phyloP scores from a whole-genome alignment of 495 filamentous ascomycete genomes.

The Alectoria sarmentosa region DNA sequence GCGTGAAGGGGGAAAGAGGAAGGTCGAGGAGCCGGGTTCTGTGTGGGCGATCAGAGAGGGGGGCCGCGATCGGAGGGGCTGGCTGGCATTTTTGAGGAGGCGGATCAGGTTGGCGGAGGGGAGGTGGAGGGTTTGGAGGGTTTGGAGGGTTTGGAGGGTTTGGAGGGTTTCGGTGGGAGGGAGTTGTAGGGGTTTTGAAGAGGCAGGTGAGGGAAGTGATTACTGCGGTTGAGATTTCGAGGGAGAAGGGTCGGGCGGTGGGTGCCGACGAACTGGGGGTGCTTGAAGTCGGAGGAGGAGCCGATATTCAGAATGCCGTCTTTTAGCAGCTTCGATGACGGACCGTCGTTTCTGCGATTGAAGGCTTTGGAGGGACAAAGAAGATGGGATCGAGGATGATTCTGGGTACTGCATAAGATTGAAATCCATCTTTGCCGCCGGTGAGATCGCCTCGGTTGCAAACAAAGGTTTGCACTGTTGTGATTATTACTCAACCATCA shows the following conservation, averaged over 20 bases:
- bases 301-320: conserved; percentile 10
- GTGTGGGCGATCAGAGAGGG: conserved; percentile 49
- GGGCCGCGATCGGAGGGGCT: conserved; percentile 17
- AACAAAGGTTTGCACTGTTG: conserved; percentile 13
- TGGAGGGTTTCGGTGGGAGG: conserved; percentile 40
- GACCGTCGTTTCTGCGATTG: too few relatives aligned
- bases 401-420: conserved; percentile 12
- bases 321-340: conserved; percentile 9
- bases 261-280: conserved; percentile 38
- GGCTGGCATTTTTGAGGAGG: conserved; percentile 43
- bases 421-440: conserved; percentile 17
- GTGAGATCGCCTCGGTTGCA: conserved; percentile 12
- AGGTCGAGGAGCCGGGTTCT: conserved; percentile 50
- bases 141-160: conserved; percentile 47
- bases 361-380: too few relatives aligned
- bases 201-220: conserved; percentile 45
- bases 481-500: background rate
- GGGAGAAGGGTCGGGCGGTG: conserved; percentile 42
- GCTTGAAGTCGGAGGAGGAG: conserved; percentile 27
- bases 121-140: conserved; percentile 43
- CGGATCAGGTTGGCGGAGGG: conserved; percentile 42
- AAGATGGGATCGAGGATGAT: too few relatives aligned
- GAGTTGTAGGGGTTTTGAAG: conserved; percentile 41
- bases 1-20: conserved; percentile 51
- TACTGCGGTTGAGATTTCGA: conserved; percentile 42